Percentiles rank a stretch among this genome's conserved stretches.
Evolutionary conservation across 2,329 filamentous ascomycete genomes (phyloP).

Genomic region (Alternaria infectoria): DNA sequence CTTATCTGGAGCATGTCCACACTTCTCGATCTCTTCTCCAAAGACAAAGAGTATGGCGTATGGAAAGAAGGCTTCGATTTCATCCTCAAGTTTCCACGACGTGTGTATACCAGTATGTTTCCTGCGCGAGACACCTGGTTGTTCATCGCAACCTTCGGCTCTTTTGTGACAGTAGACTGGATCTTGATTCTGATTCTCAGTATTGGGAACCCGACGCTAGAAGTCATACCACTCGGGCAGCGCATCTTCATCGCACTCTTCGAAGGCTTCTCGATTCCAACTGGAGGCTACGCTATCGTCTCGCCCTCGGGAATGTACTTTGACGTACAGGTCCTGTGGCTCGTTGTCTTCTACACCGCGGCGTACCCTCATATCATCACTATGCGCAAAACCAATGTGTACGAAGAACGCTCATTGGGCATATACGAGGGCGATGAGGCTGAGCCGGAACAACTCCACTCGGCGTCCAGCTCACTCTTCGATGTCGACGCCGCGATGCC

Average conservation of each 20-base stretch:
- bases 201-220: slow-evolving; percentile 30
- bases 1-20: slow-evolving; percentile 28
- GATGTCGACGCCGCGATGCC: slow-evolving; percentile 21
- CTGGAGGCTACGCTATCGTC: slow-evolving; percentile 32
- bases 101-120: slow-evolving; percentile 31
- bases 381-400: slow-evolving; percentile 31
- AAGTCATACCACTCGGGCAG: slow-evolving; percentile 25
- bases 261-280: slow-evolving; percentile 30
- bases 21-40: slow-evolving; percentile 22
- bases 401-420: slow-evolving; percentile 26
- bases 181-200: slow-evolving; percentile 26
- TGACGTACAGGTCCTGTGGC: slow-evolving; percentile 29
- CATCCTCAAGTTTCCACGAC: slow-evolving; percentile 23
- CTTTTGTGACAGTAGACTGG: slow-evolving; percentile 28
- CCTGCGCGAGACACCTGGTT: slow-evolving; percentile 26
- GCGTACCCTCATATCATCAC: slow-evolving; percentile 32
- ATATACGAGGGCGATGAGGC: slow-evolving; percentile 29
- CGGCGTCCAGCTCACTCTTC: slow-evolving; percentile 27
- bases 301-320: slow-evolving; percentile 27
- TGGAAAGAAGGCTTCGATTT: slow-evolving; percentile 32
- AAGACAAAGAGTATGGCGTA: slow-evolving; percentile 26
- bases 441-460: slow-evolving; percentile 29
- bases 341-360: slow-evolving; percentile 29
- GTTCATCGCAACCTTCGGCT: slow-evolving; percentile 24
- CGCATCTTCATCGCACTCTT: slow-evolving; percentile 30